Conservation (phyloP, 371 early-diverging fungal genomes). For the Neoconidiobolus thromboides region DNA sequence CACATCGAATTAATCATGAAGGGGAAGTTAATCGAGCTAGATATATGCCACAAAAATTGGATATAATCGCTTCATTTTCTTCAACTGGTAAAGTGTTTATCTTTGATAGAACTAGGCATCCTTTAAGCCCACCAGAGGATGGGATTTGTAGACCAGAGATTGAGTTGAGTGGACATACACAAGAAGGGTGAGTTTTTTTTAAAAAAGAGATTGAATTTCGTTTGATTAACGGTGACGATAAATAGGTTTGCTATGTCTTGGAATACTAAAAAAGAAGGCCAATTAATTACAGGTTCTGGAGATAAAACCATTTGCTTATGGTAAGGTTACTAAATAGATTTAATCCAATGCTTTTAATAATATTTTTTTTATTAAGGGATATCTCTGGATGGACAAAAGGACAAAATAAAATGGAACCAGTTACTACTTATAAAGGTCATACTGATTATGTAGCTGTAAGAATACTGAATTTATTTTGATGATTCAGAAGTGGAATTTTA, state of each 20-base stretch:
- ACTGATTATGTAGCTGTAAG: slow-evolving; percentile 71
- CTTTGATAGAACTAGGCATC: slow-evolving; percentile 93
- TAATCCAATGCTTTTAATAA: background rate
- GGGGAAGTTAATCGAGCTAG: slow-evolving; percentile 92
- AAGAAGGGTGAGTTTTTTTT: slow-evolving; percentile 60
- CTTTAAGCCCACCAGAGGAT: slow-evolving; percentile 46
- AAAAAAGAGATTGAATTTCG: no score
- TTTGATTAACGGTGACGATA: no score
- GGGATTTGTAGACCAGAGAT: slow-evolving; percentile 73
- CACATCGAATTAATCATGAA: slow-evolving; percentile 79
- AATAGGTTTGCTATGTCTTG: slow-evolving; percentile 52
- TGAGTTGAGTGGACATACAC: slow-evolving; percentile 67
- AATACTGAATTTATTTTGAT: background rate
- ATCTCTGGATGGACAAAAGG: slow-evolving; percentile 45
- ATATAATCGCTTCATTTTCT: slow-evolving; percentile 90
- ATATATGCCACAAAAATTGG: slow-evolving; percentile 81
- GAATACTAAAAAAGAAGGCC: slow-evolving; percentile 39
- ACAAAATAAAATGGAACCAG: slow-evolving; percentile 45
- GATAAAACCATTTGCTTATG: slow-evolving; percentile 76
- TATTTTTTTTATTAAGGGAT: slow-evolving; percentile 25
- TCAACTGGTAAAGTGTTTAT: slow-evolving; percentile 76
- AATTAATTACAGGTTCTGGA: slow-evolving; percentile 68
- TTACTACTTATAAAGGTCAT: slow-evolving; percentile 59
- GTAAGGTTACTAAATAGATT: slow-evolving; percentile 14
- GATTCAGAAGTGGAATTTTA: no score